phyloP scores from a whole-genome alignment of 495 filamentous ascomycete genomes.

The Aspergillus panamensis region DNA sequence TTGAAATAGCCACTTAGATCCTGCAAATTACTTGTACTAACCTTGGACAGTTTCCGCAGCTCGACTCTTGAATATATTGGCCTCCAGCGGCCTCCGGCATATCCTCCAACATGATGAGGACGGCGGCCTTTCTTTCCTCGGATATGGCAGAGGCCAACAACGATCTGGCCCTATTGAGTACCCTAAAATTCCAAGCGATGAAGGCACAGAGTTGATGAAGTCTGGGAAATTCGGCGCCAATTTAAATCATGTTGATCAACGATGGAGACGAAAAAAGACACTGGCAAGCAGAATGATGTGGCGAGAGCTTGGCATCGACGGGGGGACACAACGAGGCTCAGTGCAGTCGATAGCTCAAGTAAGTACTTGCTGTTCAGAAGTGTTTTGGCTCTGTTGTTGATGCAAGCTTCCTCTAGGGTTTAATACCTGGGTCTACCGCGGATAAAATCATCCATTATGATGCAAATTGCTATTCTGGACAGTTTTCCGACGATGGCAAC shows the following conservation, averaged over 20 bases:
- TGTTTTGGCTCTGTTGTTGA: slow-evolving; percentile 11
- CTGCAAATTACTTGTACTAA: neutral
- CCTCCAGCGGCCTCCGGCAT: slow-evolving; percentile 35
- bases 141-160: slow-evolving; percentile 23
- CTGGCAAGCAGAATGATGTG: slow-evolving; percentile 68
- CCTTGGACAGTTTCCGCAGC: slow-evolving; percentile 28
- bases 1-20: neutral
- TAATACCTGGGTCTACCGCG: slow-evolving; percentile 69
- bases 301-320: slow-evolving; percentile 69
- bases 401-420: slow-evolving; percentile 32
- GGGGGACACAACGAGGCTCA: slow-evolving; percentile 47
- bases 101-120: slow-evolving; percentile 33
- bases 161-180: slow-evolving; percentile 46
- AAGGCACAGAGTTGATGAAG: slow-evolving; percentile 72
- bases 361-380: slow-evolving; percentile 16
- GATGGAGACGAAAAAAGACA: slow-evolving; percentile 53
- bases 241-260: slow-evolving; percentile 47
- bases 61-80: slow-evolving; percentile 37
- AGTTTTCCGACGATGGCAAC: slow-evolving; percentile 95
- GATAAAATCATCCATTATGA: slow-evolving; percentile 89
- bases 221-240: slow-evolving; percentile 72
- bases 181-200: slow-evolving; percentile 74
- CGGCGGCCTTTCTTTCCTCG: slow-evolving; percentile 25
- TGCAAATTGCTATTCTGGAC: slow-evolving; percentile 84
- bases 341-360: slow-evolving; percentile 66